Evolutionary conservation across 305 asterid species (phyloP).

Genomic region (Solanum hybrid): DNA sequence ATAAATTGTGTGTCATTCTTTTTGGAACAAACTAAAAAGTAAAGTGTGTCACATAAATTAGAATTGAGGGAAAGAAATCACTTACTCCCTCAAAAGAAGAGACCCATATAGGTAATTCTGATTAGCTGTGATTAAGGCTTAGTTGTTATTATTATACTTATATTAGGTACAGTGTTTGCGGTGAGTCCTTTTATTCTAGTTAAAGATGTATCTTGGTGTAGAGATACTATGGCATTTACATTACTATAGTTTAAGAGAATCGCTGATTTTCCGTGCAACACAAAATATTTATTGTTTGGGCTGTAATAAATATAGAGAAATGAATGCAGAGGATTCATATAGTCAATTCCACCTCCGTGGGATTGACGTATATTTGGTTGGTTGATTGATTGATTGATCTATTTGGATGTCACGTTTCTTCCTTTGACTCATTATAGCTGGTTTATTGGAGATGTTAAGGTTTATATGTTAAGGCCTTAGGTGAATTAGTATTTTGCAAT

Average conservation of each 20-base stretch:
- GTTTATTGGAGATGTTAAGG: constrained; percentile 14
- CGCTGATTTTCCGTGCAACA: not conserved
- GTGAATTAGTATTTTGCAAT: not conserved
- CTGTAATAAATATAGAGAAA: not conserved
- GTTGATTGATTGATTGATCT: not conserved
- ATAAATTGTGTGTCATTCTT: not conserved
- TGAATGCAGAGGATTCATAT: not conserved
- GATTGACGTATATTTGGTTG: not conserved
- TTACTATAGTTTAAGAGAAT: not conserved
- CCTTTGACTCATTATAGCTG: constrained; percentile 7
- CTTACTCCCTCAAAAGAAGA: not conserved
- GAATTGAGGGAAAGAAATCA: not conserved
- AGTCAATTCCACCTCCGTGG: not conserved
- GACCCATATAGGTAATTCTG: not conserved
- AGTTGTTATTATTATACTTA: not conserved
- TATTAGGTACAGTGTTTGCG: not conserved
- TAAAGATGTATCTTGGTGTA: not conserved
- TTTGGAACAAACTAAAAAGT: not conserved
- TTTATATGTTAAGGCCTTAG: not conserved
- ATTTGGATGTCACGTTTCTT: not conserved
- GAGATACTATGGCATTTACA: not conserved
- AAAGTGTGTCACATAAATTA: not conserved
- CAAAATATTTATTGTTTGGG: not conserved
- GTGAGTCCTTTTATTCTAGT: not conserved
- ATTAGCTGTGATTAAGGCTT: not conserved